These are phyloP conservation scores for Debaryomycetaceae sp. DNA, from an alignment of 1,139 yeast genomes.

Conservation along the genomic window DNA sequence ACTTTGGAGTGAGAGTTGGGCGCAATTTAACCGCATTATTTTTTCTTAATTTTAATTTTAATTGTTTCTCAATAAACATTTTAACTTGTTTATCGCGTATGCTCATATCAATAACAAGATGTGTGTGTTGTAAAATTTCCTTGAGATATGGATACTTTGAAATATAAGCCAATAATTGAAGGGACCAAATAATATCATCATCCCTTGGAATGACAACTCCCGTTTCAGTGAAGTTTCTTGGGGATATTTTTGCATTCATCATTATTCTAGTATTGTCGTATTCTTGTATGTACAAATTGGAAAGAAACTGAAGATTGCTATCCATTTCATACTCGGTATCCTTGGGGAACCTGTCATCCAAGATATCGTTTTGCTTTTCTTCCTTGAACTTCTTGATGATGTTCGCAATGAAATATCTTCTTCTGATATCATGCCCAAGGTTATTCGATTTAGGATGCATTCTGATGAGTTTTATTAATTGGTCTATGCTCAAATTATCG, in stretches of 20 bases:
- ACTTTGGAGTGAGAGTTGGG: slow-evolving; percentile 36
- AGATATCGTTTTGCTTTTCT: slow-evolving; percentile 34
- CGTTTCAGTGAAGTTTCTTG: slow-evolving; percentile 62
- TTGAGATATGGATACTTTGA: slow-evolving; percentile 86
- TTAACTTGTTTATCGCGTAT: slow-evolving; percentile 45
- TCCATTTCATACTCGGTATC: slow-evolving; percentile 45
- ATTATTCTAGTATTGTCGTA: slow-evolving; percentile 24
- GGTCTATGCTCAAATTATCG: slow-evolving; percentile 36
- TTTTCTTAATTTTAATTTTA: slow-evolving; percentile 32
- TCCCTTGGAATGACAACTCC: slow-evolving; percentile 84
- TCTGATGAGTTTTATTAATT: slow-evolving; percentile 34
- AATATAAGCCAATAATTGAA: slow-evolving; percentile 87
- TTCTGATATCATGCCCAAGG: slow-evolving; percentile 30
- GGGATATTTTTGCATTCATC: slow-evolving; percentile 38
- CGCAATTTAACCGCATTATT: slow-evolving; percentile 28
- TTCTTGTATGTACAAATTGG: slow-evolving; percentile 42
- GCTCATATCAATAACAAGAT: slow-evolving; percentile 54
- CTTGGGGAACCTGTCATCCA: slow-evolving; percentile 30
- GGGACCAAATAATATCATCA: slow-evolving; percentile 91
- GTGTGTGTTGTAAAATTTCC: slow-evolving; percentile 69
- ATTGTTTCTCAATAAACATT: slow-evolving; percentile 35
- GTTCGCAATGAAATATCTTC: slow-evolving; percentile 35
- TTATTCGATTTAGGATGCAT: slow-evolving; percentile 9
- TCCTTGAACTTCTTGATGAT: slow-evolving; percentile 38
- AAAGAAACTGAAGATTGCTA: slow-evolving; percentile 38